Base-by-base conservation (phyloP, 2,329 filamentous ascomycete species). In the Aureobasidium sp. region DNA sequence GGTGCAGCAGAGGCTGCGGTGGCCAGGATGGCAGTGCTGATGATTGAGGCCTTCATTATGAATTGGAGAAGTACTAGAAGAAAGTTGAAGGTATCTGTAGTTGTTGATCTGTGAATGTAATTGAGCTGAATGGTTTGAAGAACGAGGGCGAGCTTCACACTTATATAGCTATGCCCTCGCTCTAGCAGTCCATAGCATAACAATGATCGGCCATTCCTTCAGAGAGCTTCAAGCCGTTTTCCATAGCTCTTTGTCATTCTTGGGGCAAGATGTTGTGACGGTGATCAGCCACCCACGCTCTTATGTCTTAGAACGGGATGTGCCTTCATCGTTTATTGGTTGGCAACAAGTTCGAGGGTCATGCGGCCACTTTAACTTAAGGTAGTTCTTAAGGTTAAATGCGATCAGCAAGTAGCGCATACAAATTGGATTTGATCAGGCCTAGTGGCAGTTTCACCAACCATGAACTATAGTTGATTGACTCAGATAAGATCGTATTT, bases 11-110 rank as follows among this genome's bases (percentile, higher is more conserved):
- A 53, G 27, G 60, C 59, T 27, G 55, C 26, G n/a, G 59, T 52
- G 39, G 64, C 64, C 34, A 62, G 24, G 46, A 63, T 12, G 43
- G 63, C 53, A 36, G 64, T 43, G 53, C 55, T 62, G 51, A 66
- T 51, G 43, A 66, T 62, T 34, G 63, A 59, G 44, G 61, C 48
- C 65, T 65, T 67, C 65, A 67, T 67, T n/a, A 20, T 65, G 62
- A 32, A 41, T 6, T 24, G n/a, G 10, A 41, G 6, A 17, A 10
- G 36, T 37, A 6, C 15, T 27, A n/a, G 24, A 44, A 17, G 9
- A 24, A 26, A 37, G n/a, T 26, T 10, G 48, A 48, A 32, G 34
- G 10, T 15, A 7, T 17, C 3, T 32, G 37, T 20, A 24, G 17
- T 41, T 29, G 20, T 10, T 5, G 29, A 48, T 29, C 15, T 9